Evolutionary conservation across 495 filamentous ascomycete genomes (phyloP), one percentile per base, ranked within the genome.

Genomic region (Usnea hakonensis): DNA sequence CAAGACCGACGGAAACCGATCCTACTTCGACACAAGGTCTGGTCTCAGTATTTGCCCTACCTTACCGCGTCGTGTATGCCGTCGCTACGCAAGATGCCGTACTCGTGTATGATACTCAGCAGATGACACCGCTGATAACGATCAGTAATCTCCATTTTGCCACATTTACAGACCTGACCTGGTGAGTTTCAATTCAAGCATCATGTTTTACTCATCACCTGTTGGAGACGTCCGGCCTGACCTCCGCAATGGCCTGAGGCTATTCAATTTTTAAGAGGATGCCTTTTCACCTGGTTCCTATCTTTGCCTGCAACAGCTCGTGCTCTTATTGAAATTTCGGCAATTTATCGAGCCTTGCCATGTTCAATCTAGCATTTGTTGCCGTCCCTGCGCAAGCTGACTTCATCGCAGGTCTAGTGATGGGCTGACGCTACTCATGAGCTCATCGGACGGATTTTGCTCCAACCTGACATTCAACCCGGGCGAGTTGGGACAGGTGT

Each of bases 111-210:
- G 95, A 99, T 71, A 99, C 95, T 0, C 95, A 99, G 69, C 95
- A 99, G 67, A 85, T 90, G 64, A 94, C 90, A 4, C 94, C 95
- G 5, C 77, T 99, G 33, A 94, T 89, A 73, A 76, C 96, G 21
- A 91, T 97, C 26, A 97, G 90, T 81, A 99, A 99, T 69, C 70
- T 99, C 55, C 95, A 99, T 66, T 96, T 90, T 73, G 91, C 95
- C 9, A 96, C 92, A 0, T 99, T 99, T 68, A 97, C 95, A 2
- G 95, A 99, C 74, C 73, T 99, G 63, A 88, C 89, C 28, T 99
- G 95, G 95, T 97, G 82, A 72, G 84, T 75, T 46, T 10, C 57
- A 38, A 13, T 35, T 13, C 30, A 19, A 38, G 11, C 53, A 11
- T 58, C 19, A 13, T 35, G 56, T 30, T 30, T 5, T 16, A 13